Evolutionary conservation across 305 asterid species (phyloP), one percentile per base, ranked within the genome.

Genomic region (Fraxinus sp.): DNA sequence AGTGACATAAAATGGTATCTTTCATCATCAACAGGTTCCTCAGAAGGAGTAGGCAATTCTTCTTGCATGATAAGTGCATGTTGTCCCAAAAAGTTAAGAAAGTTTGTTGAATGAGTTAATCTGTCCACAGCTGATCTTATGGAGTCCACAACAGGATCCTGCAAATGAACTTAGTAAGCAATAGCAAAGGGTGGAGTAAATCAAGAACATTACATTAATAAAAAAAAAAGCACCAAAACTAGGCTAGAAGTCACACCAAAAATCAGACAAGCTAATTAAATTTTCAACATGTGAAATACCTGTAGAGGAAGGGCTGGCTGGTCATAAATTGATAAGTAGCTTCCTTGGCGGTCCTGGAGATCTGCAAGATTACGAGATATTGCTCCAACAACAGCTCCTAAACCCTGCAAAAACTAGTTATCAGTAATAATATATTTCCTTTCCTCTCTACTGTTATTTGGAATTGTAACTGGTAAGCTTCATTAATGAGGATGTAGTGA

Each of bases 31-130:
- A 78, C 88, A 39, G 80, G 91, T 59, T 94, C 98, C 46, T 94
- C 97, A 77, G 83, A 77, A 30, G 94, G 87, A 74, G 89, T 83
- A 33, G 98, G 97, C 76, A 97, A 90, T 83, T 97, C 98, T 73
- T 97, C 99, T 78, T 92, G 98, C 97, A 94, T 92, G 84, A 97
- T 97, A 85, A 97, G 94, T 52, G 99, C 98, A 91, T 97, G 99
- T 84, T 94, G 97, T 9, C 96, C 99, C 85, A 97, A 85, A 85
- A 90, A 97, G 87, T 88, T 86, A 16, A 97, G 97, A 90, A 92
- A 93, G 84, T 93, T 93, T 59, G 99, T 97, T 71, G 98, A 94
- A 85, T 94, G 82, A 79, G 91, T 85, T 86, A 97, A 88, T 85
- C 97, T 87, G 87, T 94, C 98, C 82, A 89, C 92, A 24, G 98